These are phyloP conservation scores for Waltergamsia citrina DNA, from an alignment of 2,329 filamentous ascomycete species.

Conservation along the genomic window DNA sequence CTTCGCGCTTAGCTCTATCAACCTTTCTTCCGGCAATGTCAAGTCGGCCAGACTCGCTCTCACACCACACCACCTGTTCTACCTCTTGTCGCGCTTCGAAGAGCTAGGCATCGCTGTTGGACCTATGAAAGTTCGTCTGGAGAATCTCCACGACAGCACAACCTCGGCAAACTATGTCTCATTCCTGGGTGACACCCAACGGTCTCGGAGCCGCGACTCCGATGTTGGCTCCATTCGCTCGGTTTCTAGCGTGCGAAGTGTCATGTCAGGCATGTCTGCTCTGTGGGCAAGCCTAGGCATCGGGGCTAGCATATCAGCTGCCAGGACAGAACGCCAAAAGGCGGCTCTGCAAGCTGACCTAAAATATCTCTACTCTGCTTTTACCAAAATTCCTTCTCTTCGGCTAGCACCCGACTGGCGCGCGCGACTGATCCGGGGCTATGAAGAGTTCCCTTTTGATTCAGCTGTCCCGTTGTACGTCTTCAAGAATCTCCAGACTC, in stretches of 20 bases:
- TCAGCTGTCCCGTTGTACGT: constrained; percentile 92
- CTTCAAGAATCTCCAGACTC: constrained; percentile 91
- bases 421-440: constrained; percentile 80
- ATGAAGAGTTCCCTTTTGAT: constrained; percentile 97
- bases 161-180: constrained; percentile 91
- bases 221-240: constrained; percentile 91
- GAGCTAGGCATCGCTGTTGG: constrained; percentile 85
- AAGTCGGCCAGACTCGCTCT: constrained; percentile 89
- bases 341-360: constrained; percentile 76
- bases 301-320: constrained; percentile 66
- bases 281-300: constrained; percentile 86
- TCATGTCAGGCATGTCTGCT: constrained; percentile 93
- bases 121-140: constrained; percentile 90
- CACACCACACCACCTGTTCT: constrained; percentile 94
- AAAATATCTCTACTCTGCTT: constrained; percentile 95
- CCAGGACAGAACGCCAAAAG: constrained; percentile 85
- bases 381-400: constrained; percentile 94
- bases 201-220: constrained; percentile 67
- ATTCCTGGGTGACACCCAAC: constrained; percentile 72
- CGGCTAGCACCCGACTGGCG: constrained; percentile 87
- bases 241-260: constrained; percentile 91
- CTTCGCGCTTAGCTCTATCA: constrained; percentile 76
- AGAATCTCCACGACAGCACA: constrained; percentile 84
- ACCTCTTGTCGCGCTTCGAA: constrained; percentile 89
- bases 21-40: constrained; percentile 72